phyloP scores from a whole-genome alignment of 768 basidiomycete species.

The Porpolomopsis calyptriformis region DNA sequence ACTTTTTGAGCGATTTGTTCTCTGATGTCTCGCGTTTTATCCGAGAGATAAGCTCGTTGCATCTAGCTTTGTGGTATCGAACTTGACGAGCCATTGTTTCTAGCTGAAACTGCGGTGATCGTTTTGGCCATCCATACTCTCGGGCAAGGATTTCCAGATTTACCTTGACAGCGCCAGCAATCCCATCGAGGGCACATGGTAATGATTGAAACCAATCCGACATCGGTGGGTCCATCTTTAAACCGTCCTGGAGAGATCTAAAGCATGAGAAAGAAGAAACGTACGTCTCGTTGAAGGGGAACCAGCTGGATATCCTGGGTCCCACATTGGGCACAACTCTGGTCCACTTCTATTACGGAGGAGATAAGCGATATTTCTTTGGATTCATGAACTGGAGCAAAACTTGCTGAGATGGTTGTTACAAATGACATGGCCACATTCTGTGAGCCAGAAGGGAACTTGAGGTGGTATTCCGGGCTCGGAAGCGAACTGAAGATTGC shows the following conservation, averaged over 20 bases:
- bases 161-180: slow-evolving; percentile 63
- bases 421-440: slow-evolving; percentile 80
- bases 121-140: background rate
- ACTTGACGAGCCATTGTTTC: slow-evolving; percentile 62
- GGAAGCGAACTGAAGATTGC: slow-evolving; percentile 49
- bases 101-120: slow-evolving; percentile 56
- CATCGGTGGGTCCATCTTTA: slow-evolving; percentile 72
- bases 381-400: background rate
- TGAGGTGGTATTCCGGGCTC: slow-evolving; percentile 3
- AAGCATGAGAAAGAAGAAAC: slow-evolving; percentile 12
- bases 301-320: slow-evolving; percentile 52
- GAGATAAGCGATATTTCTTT: background rate
- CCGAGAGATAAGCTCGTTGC: slow-evolving; percentile 40
- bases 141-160: background rate
- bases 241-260: background rate
- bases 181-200: slow-evolving; percentile 48
- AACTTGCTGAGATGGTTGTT: slow-evolving; percentile 71
- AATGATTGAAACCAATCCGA: slow-evolving; percentile 68
- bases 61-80: slow-evolving; percentile 48
- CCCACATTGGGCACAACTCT: slow-evolving; percentile 65
- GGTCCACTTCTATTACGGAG: slow-evolving; percentile 45
- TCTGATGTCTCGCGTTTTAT: slow-evolving; percentile 41
- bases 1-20: slow-evolving; percentile 41
- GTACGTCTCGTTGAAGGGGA: slow-evolving; percentile 65
- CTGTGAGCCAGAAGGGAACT: slow-evolving; percentile 80